Evolutionary conservation across 1,139 yeast species (phyloP).

Genomic region (Diutina scorzettiae): DNA sequence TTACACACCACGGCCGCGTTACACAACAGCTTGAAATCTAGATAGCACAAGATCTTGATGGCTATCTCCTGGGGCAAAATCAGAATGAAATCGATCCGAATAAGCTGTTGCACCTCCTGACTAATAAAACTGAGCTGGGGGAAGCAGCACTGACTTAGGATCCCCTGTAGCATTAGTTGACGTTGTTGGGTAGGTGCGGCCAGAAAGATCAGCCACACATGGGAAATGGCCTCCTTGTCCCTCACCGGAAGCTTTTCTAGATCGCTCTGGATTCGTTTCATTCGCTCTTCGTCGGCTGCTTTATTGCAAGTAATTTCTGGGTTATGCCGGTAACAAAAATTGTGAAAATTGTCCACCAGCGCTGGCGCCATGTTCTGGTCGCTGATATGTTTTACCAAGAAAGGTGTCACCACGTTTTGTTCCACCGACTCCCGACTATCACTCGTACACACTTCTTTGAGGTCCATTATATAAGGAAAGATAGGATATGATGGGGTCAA

Average conservation of each 20-base stretch:
- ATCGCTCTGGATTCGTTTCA: constrained; percentile 48
- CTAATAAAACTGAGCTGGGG: constrained; percentile 83
- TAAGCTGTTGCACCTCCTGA: constrained; percentile 64
- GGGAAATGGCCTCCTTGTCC: constrained; percentile 61
- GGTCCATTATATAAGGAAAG: background rate
- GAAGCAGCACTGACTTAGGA: constrained; percentile 83
- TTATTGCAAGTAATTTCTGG: constrained; percentile 72
- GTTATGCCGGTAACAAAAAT: constrained; percentile 83
- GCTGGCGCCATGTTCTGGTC: constrained; percentile 15
- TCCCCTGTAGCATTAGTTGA: constrained; percentile 67
- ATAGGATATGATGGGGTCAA: background rate
- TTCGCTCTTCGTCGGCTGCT: constrained; percentile 52
- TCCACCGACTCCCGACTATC: background rate
- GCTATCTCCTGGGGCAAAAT: constrained; percentile 81
- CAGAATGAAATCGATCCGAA: constrained; percentile 78
- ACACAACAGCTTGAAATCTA: constrained; percentile 86
- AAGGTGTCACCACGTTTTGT: constrained; percentile 26
- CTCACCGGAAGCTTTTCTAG: constrained; percentile 46
- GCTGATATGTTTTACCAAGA: constrained; percentile 31
- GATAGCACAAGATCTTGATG: constrained; percentile 70
- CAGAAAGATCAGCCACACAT: constrained; percentile 69
- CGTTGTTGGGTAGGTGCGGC: constrained; percentile 62
- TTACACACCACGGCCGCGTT: constrained; percentile 86
- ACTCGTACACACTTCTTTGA: background rate
- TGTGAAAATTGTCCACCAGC: constrained; percentile 37